These are phyloP conservation scores for Colletotrichum euphorbiae DNA, from an alignment of 2,329 filamentous ascomycete species.

Conservation along the genomic window DNA sequence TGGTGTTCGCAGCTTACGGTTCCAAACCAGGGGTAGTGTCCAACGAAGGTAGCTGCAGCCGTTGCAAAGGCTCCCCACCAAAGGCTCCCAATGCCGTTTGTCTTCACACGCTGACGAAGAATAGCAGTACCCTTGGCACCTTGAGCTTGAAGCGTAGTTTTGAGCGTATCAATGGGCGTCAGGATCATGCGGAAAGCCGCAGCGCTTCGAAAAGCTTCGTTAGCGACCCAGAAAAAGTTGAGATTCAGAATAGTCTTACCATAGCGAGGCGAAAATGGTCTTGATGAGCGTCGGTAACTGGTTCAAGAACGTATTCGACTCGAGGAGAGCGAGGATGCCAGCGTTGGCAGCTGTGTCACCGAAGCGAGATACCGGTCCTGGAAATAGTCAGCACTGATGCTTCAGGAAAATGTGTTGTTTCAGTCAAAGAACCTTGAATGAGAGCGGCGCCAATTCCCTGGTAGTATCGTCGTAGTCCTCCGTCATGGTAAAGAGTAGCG, in stretches of 20 bases:
- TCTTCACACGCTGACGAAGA: slow-evolving; percentile 57
- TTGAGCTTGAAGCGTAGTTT: slow-evolving; percentile 62
- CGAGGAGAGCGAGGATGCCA: slow-evolving; percentile 59
- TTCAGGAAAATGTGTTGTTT: neutral
- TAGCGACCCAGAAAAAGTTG: neutral
- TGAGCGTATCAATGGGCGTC: slow-evolving; percentile 62
- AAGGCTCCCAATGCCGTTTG: slow-evolving; percentile 57
- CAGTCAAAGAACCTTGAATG: slow-evolving; percentile 51
- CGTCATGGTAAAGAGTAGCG: slow-evolving; percentile 54
- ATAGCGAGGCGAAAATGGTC: slow-evolving; percentile 60
- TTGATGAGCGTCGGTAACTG: slow-evolving; percentile 56
- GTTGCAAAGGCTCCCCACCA: slow-evolving; percentile 64
- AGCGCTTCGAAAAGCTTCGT: slow-evolving; percentile 46
- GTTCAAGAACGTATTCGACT: slow-evolving; percentile 59
- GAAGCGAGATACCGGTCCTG: slow-evolving; percentile 58
- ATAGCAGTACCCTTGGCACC: slow-evolving; percentile 56
- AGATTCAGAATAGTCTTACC: slow-evolving; percentile 42
- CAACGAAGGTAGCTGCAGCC: slow-evolving; percentile 60
- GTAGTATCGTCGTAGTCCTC: slow-evolving; percentile 58
- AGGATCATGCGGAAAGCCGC: slow-evolving; percentile 60
- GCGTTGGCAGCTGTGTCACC: slow-evolving; percentile 63
- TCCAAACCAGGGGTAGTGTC: slow-evolving; percentile 63
- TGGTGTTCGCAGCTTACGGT: slow-evolving; percentile 48
- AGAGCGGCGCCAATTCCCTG: slow-evolving; percentile 58
- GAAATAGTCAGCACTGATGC: neutral